These are phyloP conservation scores for Sugiyamaella qingdaonensis DNA, from an alignment of 805 yeast species.

Conservation along the genomic window DNA sequence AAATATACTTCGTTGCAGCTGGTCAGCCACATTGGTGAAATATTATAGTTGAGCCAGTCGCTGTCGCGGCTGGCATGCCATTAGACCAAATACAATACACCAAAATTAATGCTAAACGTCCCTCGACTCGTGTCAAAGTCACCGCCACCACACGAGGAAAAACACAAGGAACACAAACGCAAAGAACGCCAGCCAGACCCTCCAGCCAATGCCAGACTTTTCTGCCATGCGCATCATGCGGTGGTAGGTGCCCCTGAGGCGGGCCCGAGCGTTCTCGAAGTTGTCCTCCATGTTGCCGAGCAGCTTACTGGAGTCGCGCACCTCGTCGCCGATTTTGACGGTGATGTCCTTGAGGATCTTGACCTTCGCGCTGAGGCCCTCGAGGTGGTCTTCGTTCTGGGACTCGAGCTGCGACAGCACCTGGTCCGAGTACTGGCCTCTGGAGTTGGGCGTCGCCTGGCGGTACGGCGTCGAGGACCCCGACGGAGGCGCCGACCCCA, in stretches of 20 bases:
- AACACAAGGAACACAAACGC: slow-evolving; percentile 47
- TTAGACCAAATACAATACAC: slow-evolving; percentile 31
- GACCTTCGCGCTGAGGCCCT: slow-evolving; percentile 51
- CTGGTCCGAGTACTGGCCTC: slow-evolving; percentile 43
- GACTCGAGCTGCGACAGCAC: slow-evolving; percentile 58
- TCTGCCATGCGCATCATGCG: slow-evolving; percentile 63
- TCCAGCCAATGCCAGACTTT: slow-evolving; percentile 58
- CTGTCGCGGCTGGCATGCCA: neutral
- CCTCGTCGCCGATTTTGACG: slow-evolving; percentile 60
- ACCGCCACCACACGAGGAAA: slow-evolving; percentile 28
- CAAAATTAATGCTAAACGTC: slow-evolving; percentile 42
- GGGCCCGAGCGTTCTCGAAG: slow-evolving; percentile 44
- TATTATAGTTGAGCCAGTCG: no score
- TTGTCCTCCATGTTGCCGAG: slow-evolving; percentile 41
- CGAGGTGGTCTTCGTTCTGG: slow-evolving; percentile 59
- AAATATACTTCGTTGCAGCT: no score
- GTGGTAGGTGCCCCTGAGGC: slow-evolving; percentile 49
- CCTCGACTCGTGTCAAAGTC: no score
- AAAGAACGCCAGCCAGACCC: slow-evolving; percentile 52
- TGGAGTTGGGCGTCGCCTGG: slow-evolving; percentile 26
- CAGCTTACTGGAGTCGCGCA: slow-evolving; percentile 48
- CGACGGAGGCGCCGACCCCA: slow-evolving; percentile 8
- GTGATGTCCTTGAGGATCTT: slow-evolving; percentile 53
- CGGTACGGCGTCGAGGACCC: slow-evolving; percentile 20
- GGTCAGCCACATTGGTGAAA: no score